Conservation (phyloP, 768 basidiomycete species). For the Rhodotorula graminis region DNA sequence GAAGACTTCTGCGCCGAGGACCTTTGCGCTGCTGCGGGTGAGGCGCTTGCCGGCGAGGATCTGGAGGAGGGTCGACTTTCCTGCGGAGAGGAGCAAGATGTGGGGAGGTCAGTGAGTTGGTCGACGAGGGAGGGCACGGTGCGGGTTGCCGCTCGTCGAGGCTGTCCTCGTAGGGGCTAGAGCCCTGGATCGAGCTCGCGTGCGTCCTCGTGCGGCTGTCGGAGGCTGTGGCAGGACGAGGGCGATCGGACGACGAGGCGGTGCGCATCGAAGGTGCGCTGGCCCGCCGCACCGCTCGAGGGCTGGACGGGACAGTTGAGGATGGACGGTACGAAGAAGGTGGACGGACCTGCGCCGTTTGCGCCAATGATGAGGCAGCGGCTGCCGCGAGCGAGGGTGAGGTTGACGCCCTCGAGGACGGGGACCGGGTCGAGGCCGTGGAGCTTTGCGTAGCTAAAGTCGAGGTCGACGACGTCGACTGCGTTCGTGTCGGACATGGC, state of each 20-base stretch:
- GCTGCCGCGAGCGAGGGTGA: conserved; percentile 67
- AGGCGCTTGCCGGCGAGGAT: conserved; percentile 88
- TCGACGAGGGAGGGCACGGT: not conserved
- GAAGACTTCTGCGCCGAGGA: conserved; percentile 83
- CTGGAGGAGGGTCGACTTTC: conserved; percentile 92
- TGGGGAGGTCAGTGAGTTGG: not conserved
- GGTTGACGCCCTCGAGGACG: conserved; percentile 61
- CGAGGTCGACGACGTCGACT: conserved; percentile 43
- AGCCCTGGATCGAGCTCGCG: too few relatives aligned
- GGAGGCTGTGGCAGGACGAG: too few relatives aligned
- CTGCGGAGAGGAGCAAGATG: conserved; percentile 48
- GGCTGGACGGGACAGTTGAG: too few relatives aligned
- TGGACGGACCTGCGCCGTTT: conserved; percentile 69
- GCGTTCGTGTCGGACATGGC: conserved; percentile 27
- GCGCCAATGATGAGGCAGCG: conserved; percentile 84
- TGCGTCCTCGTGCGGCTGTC: too few relatives aligned
- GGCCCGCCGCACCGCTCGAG: too few relatives aligned
- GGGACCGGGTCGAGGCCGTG: conserved; percentile 42
- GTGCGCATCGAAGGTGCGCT: too few relatives aligned
- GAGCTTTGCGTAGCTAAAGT: conserved; percentile 55
- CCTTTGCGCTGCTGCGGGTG: conserved; percentile 60
- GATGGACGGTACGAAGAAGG: too few relatives aligned
- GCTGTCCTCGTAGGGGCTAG: too few relatives aligned
- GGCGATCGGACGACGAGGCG: too few relatives aligned
- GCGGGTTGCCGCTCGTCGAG: not conserved